phyloP scores from a whole-genome alignment of 257 asterid species.

The Solanum ahanhuiri region DNA sequence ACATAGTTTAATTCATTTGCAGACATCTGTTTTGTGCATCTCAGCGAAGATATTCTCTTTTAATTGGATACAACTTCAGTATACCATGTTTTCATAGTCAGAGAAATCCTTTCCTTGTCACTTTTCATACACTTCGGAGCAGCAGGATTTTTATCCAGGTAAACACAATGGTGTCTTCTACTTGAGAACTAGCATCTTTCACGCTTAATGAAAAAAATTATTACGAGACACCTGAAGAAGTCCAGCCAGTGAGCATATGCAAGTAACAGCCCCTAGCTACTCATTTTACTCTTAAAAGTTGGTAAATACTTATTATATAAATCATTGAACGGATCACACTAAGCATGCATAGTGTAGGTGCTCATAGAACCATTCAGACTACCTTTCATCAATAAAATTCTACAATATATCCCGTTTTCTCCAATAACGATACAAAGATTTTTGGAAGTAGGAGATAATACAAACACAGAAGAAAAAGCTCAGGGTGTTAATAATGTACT shows the following conservation, averaged over 20 bases:
- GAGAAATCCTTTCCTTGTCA: background rate
- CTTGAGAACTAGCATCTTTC: background rate
- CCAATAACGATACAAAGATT: background rate
- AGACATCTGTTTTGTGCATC: background rate
- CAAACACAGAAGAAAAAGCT: background rate
- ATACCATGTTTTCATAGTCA: background rate
- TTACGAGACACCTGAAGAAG: background rate
- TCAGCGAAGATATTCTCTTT: background rate
- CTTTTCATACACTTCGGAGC: background rate
- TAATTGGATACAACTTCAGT: background rate
- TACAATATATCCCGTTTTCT: background rate
- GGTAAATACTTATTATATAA: background rate
- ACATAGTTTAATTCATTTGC: background rate
- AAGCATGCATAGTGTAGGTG: background rate
- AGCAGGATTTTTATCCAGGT: background rate
- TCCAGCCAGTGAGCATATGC: background rate
- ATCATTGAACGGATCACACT: background rate
- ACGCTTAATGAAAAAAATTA: background rate
- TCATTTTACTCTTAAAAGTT: background rate
- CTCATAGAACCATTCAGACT: background rate
- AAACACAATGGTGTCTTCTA: background rate
- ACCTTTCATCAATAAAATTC: background rate
- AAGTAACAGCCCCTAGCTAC: background rate
- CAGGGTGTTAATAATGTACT: background rate
- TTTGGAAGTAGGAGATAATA: background rate